A percentile compares a stretch with the other conserved stretches of the same genome.
These are phyloP conservation scores for Xylaria sp. DNA, from an alignment of 495 filamentous ascomycete species.

Conservation along the genomic window DNA sequence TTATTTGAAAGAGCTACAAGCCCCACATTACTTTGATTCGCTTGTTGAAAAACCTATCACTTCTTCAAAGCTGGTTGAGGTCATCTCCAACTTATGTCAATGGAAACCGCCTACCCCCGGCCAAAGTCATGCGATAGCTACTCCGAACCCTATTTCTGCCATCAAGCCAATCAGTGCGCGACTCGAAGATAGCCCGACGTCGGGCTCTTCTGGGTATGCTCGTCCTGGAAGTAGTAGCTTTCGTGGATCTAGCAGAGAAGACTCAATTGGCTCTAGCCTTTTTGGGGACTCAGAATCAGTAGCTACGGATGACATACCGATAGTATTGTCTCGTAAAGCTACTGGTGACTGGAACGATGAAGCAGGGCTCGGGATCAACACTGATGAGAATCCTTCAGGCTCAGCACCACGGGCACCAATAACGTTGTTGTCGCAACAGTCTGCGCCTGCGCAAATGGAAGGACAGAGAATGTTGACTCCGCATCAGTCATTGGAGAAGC, in stretches of 20 bases:
- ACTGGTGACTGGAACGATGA: slow-evolving; percentile 75
- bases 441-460: slow-evolving; percentile 72
- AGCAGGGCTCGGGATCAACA: slow-evolving; percentile 74
- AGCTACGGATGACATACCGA: slow-evolving; percentile 77
- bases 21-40: slow-evolving; percentile 91
- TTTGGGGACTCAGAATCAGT: slow-evolving; percentile 85
- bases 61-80: slow-evolving; percentile 83
- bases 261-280: slow-evolving; percentile 84
- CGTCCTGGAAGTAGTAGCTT: slow-evolving; percentile 73
- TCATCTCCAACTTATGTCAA: slow-evolving; percentile 82
- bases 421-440: slow-evolving; percentile 66
- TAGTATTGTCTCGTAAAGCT: slow-evolving; percentile 72
- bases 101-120: slow-evolving; percentile 81
- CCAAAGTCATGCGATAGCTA: slow-evolving; percentile 50
- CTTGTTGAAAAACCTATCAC: slow-evolving; percentile 97
- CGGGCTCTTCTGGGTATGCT: slow-evolving; percentile 79
- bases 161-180: slow-evolving; percentile 66
- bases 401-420: slow-evolving; percentile 50
- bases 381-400: slow-evolving; percentile 48
- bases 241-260: slow-evolving; percentile 76
- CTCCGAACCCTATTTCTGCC: slow-evolving; percentile 63
- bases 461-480: slow-evolving; percentile 56
- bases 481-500: slow-evolving; percentile 77
- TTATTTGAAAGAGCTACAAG: slow-evolving; percentile 93
- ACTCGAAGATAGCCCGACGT: slow-evolving; percentile 83